Percentiles rank a stretch among this genome's conserved stretches.
These are phyloP conservation scores for Pichia scutulata DNA, from an alignment of 805 yeast species.

Conservation along the genomic window DNA sequence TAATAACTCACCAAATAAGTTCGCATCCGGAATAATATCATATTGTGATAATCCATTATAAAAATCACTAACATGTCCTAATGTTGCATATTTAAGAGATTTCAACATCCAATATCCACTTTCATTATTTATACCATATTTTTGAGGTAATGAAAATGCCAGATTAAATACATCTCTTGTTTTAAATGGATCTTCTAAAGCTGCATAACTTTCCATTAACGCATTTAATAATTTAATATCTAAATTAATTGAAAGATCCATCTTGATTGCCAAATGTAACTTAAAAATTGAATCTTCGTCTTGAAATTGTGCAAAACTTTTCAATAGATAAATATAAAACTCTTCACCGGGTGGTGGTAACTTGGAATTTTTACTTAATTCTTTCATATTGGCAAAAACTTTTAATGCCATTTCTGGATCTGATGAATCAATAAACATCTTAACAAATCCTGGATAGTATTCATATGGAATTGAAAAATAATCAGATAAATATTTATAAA, in stretches of 20 bases:
- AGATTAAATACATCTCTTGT: conserved; percentile 55
- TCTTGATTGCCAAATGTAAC: conserved; percentile 53
- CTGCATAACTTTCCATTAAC: conserved; percentile 55
- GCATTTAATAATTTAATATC: conserved; percentile 54
- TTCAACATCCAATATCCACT: conserved; percentile 62
- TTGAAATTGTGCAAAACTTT: conserved; percentile 48
- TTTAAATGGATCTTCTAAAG: conserved; percentile 46
- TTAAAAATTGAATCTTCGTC: conserved; percentile 62
- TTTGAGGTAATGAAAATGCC: conserved; percentile 44
- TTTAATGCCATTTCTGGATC: conserved; percentile 56
- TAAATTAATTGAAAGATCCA: conserved; percentile 50
- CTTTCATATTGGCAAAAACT: conserved; percentile 54
- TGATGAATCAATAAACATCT: conserved; percentile 44
- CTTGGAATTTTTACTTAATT: conserved; percentile 46
- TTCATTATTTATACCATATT: conserved; percentile 50
- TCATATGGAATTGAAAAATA: conserved; percentile 53
- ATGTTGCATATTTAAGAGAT: conserved; percentile 44
- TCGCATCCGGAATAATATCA: conserved; percentile 44
- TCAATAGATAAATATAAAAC: conserved; percentile 53
- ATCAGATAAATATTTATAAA: conserved; percentile 49
- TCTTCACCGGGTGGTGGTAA: conserved; percentile 44
- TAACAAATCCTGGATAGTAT: conserved; percentile 50
- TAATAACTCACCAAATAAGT: conserved; percentile 50
- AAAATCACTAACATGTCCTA: conserved; percentile 49
- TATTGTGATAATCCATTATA: conserved; percentile 54